Conservation (phyloP, 257 asterid species). For the Primulina tabacum region DNA sequence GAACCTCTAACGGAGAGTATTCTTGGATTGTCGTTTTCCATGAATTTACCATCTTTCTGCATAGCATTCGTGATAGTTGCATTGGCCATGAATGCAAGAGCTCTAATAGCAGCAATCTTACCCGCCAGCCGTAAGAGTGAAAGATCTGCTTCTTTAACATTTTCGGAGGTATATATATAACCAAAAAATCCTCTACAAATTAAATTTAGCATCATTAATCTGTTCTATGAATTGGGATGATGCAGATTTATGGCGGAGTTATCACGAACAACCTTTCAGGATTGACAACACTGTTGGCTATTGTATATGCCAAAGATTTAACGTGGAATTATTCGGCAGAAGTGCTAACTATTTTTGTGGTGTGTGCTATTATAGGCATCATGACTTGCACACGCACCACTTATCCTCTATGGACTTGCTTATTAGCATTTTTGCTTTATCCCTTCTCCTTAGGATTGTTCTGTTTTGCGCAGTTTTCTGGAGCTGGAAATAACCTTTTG, state of each 20-base stretch:
- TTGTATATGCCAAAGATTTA: constrained; percentile 52
- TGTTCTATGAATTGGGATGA: neutral
- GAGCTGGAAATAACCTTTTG: constrained; percentile 32
- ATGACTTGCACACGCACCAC: constrained; percentile 38
- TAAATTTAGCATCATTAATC: neutral
- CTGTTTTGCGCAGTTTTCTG: constrained; percentile 37
- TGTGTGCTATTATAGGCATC: constrained; percentile 39
- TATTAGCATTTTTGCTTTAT: constrained; percentile 48
- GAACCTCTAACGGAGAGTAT: constrained; percentile 49
- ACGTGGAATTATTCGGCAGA: constrained; percentile 65
- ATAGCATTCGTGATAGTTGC: constrained; percentile 58
- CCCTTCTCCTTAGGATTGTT: constrained; percentile 45
- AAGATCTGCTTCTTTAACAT: constrained; percentile 60
- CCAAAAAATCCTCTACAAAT: neutral
- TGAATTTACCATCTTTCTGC: constrained; percentile 46
- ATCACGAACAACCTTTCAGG: constrained; percentile 65
- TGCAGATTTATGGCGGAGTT: constrained; percentile 57
- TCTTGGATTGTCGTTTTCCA: constrained; percentile 38
- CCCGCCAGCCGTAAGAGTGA: constrained; percentile 52
- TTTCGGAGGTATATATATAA: constrained; percentile 49
- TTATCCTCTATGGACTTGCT: constrained; percentile 53
- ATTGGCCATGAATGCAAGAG: constrained; percentile 50
- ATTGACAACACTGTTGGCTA: constrained; percentile 42
- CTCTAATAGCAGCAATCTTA: constrained; percentile 41
- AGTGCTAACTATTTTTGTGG: constrained; percentile 45